Percentiles rank a stretch among this genome's conserved stretches.
These are phyloP conservation scores for Phycomyces nitens DNA, from an alignment of 192 early-diverging fungal species.

Conservation along the genomic window DNA sequence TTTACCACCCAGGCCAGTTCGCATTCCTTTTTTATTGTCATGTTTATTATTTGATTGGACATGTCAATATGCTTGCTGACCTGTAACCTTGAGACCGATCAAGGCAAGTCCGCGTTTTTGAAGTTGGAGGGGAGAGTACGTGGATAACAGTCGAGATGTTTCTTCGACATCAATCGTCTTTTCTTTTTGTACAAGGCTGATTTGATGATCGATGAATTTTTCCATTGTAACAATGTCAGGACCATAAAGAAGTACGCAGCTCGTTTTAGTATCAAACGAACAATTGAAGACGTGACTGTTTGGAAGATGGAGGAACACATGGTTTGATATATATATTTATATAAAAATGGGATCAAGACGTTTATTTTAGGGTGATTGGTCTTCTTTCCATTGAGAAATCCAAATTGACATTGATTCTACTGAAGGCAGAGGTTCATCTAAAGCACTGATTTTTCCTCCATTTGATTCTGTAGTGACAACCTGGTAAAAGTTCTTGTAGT, in stretches of 20 bases:
- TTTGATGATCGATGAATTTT: slow-evolving; percentile 44
- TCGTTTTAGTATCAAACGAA: no score
- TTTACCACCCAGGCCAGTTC: slow-evolving; percentile 68
- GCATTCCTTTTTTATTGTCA: slow-evolving; percentile 32
- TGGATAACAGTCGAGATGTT: slow-evolving; percentile 37
- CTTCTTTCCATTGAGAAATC: slow-evolving; percentile 24
- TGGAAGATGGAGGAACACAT: no score
- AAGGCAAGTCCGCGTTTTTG: slow-evolving; percentile 65
- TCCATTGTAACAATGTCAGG: slow-evolving; percentile 8
- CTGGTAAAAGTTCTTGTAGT: slow-evolving; percentile 17
- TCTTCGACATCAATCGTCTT: slow-evolving; percentile 48
- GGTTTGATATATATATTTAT: no score
- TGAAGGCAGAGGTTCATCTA: slow-evolving; percentile 2
- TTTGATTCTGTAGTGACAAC: slow-evolving; percentile 12
- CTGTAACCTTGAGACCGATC: slow-evolving; percentile 53
- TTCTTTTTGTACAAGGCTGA: slow-evolving; percentile 52
- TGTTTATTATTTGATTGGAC: not conserved
- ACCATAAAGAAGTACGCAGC: not conserved
- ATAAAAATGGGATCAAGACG: no score
- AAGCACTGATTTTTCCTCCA: slow-evolving; percentile 7
- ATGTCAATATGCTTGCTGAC: not conserved
- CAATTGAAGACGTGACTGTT: no score
- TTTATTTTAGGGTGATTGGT: not conserved
- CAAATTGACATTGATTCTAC: slow-evolving; percentile 20
- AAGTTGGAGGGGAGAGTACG: slow-evolving; percentile 55